phyloP scores from a whole-genome alignment of 176 grass and related monocot genomes.

The Hordeum marinum region DNA sequence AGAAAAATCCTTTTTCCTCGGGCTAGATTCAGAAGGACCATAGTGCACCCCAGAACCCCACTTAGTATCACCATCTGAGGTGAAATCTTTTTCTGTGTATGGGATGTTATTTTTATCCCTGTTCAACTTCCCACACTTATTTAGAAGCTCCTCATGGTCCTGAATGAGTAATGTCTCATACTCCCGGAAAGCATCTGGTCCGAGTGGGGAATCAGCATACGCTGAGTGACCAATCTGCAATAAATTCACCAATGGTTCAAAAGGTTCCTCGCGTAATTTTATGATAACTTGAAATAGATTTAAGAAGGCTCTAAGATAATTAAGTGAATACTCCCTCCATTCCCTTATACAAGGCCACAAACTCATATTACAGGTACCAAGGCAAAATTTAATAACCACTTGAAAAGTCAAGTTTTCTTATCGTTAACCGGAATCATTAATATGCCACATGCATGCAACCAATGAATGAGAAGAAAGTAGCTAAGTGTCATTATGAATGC shows the following conservation, averaged over 20 bases:
- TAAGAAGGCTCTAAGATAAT: background rate
- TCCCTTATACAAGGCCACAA: too few species aligned
- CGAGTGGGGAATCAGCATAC: conserved; percentile 78
- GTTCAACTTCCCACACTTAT: conserved; percentile 47
- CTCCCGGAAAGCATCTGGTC: conserved; percentile 91
- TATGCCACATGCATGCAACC: too few species aligned
- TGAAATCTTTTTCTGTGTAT: conserved; percentile 24
- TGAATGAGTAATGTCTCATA: conserved; percentile 84
- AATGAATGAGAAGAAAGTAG: too few species aligned
- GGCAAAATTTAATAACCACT: too few species aligned
- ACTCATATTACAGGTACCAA: too few species aligned
- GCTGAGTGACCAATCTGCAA: conserved; percentile 79
- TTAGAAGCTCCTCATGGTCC: conserved; percentile 84
- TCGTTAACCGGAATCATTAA: too few species aligned
- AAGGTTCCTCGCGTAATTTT: background rate
- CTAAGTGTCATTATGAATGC: too few species aligned
- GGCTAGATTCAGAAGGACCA: conserved; percentile 37
- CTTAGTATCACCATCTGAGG: conserved; percentile 31
- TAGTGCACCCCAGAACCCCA: conserved; percentile 40
- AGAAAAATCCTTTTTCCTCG: conserved; percentile 31
- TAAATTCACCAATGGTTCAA: conserved; percentile 21
- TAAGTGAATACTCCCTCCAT: too few species aligned
- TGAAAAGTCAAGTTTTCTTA: too few species aligned
- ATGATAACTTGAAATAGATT: background rate
- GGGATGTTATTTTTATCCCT: conserved; percentile 17